Evolutionary conservation across 2,329 filamentous ascomycete genomes (phyloP), one percentile per base, ranked within the genome.

Genomic region (Clarireedia homoeocarpa): DNA sequence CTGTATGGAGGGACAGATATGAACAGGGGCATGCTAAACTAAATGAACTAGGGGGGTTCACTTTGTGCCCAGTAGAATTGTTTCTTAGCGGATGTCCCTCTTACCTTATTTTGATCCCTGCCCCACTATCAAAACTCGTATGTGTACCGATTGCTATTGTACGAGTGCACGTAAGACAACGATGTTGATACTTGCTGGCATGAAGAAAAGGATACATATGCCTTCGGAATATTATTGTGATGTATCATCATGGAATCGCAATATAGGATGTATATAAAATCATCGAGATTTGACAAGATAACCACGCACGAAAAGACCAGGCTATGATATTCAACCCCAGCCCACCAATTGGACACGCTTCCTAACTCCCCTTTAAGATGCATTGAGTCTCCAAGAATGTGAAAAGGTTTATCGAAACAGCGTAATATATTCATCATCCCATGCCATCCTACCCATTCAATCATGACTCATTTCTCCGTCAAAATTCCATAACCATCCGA

Each of bases 291-390:
- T n/a, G 6, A 40, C 10, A 20, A n/a, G 17, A 15, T 17, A 20
- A 15, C 15, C 39, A 40, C 39, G 7, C 39, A 40, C 14, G 39
- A 45, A 45, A 20, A 26, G 20, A 24, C 20, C 42, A 17, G 27
- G 40, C 17, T 26, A 24, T 52, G 17, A 42, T 46, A 15, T 50
- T 34, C 14, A 12, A 34, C 24, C 36, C 36, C n/a, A 50, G n/a
- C 17, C 27, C 24, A 23, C 49, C 24, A 24, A 26, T 36, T 15
- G 36, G 5, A 40, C 26, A 34, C 20, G 56, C 59, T 60, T 57
- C 48, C 53, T 54, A 48, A 62, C 60, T 62, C 61, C 58, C 53
- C 57, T 54, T 57, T 57, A 44, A 59, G 45, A 64, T 63, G 58
- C 58, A 53, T 27, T 36, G 2, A 40, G 17, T 40, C 14, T 40